Evolutionary conservation across 192 early-diverging fungal species (phyloP).

Genomic region (Backusella tarrabulga): DNA sequence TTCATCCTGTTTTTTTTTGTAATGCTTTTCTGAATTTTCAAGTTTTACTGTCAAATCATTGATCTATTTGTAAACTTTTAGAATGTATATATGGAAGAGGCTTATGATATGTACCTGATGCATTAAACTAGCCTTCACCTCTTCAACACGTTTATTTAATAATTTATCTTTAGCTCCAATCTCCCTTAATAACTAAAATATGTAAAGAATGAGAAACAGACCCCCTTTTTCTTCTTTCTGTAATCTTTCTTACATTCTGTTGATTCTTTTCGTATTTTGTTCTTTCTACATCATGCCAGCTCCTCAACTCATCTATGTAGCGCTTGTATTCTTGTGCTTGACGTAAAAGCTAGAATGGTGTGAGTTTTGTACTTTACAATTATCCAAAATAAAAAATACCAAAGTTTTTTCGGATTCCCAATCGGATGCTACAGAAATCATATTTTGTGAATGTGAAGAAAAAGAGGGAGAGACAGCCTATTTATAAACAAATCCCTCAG

Average conservation of each 20-base stretch:
- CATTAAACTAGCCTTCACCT: not conserved
- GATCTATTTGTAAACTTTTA: not conserved
- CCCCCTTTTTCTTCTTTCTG: not conserved
- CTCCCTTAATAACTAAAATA: not conserved
- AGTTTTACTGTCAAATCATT: not conserved
- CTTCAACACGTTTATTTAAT: constrained; percentile 7
- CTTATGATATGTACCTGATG: not conserved
- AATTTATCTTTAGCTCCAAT: not conserved
- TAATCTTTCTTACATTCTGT: not conserved
- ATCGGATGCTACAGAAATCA: not conserved
- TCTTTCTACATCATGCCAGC: constrained; percentile 3
- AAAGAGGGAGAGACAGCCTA: not conserved
- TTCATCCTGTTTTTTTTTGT: constrained; percentile 2
- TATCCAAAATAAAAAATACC: not conserved
- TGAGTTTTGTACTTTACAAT: not conserved
- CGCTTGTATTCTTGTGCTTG: not conserved
- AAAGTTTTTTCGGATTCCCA: not conserved
- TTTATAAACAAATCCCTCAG: not conserved
- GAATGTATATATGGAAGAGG: not conserved
- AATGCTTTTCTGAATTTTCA: not conserved
- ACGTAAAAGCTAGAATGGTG: not conserved
- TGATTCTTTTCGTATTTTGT: not conserved
- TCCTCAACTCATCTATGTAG: not conserved
- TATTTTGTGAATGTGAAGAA: not conserved
- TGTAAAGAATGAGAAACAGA: not conserved